A percentile compares a stretch with the other conserved stretches of the same genome.
phyloP scores from a whole-genome alignment of 805 yeast species.

The Teunomyces tritomae region DNA sequence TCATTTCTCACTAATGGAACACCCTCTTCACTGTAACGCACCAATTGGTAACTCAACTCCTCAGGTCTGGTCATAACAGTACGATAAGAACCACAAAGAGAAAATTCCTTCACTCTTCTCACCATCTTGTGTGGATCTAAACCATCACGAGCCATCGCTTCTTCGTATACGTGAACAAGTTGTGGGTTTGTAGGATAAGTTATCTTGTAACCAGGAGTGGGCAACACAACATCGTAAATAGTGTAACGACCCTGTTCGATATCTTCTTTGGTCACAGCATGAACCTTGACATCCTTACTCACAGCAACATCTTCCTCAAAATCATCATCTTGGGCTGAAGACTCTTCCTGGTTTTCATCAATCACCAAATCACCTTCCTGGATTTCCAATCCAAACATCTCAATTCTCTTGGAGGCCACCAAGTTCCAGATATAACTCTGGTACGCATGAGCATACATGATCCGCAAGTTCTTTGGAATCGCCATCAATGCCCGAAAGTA shows the following conservation, averaged over 20 bases:
- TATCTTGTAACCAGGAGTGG: conserved; percentile 97
- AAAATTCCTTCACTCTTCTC: conserved; percentile 82
- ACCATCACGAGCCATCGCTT: conserved; percentile 74
- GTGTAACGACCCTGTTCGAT: conserved; percentile 53
- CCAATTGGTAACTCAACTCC: conserved; percentile 57
- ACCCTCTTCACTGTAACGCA: conserved; percentile 59
- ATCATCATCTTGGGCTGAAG: conserved; percentile 44
- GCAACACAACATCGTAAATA: conserved; percentile 83
- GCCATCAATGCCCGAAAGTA: conserved; percentile 80
- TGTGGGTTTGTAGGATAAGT: conserved; percentile 70
- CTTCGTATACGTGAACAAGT: conserved; percentile 60
- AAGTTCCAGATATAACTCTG: conserved; percentile 94
- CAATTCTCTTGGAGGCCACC: conserved; percentile 75
- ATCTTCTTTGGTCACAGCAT: conserved; percentile 74
- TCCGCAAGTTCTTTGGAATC: conserved; percentile 86
- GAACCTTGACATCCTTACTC: conserved; percentile 60
- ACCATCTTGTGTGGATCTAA: conserved; percentile 85
- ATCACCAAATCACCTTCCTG: conserved; percentile 81
- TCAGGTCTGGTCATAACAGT: conserved; percentile 64
- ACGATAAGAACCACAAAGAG: conserved; percentile 89
- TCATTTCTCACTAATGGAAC: conserved; percentile 82
- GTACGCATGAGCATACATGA: conserved; percentile 97
- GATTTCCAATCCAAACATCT: conserved; percentile 63
- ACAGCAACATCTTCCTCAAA: conserved; percentile 71
- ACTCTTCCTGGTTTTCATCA: conserved; percentile 22